Evolutionary conservation across 139 green algal genomes (phyloP).

Genomic region (Closterium sp.): DNA sequence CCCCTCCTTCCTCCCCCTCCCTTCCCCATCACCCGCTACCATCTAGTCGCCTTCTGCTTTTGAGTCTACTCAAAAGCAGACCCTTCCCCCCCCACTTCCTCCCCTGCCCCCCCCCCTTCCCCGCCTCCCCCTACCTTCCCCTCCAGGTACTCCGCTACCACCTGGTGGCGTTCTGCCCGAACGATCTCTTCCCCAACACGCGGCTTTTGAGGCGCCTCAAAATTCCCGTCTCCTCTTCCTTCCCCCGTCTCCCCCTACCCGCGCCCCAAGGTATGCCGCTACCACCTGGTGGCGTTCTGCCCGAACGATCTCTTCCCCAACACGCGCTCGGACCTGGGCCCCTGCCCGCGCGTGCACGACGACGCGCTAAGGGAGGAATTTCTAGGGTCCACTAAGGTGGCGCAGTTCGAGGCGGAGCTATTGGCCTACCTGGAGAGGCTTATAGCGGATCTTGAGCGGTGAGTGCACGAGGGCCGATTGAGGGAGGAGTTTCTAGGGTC

Average conservation of each 20-base stretch:
- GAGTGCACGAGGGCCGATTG: no score
- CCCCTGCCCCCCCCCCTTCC: no score
- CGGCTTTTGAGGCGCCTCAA: background rate
- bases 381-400: conserved; percentile 18
- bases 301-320: conserved; percentile 42
- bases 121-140: no score
- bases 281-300: conserved; percentile 36
- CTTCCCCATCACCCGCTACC: background rate
- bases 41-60: no score
- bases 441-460: conserved; percentile 29
- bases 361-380: conserved; percentile 30
- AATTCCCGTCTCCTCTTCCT: background rate
- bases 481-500: conserved; percentile 31
- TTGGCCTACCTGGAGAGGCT: conserved; percentile 32
- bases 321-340: conserved; percentile 25
- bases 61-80: background rate
- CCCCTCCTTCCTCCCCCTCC: no score
- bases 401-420: conserved; percentile 16
- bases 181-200: conserved; percentile 47
- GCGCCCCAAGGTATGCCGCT: conserved; percentile 12
- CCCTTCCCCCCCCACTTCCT: background rate
- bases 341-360: conserved; percentile 37
- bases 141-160: conserved; percentile 37
- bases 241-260: no score
- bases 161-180: conserved; percentile 30